Conservation (phyloP, 352 stramenopile species). For the Pythium dissotocum region DNA sequence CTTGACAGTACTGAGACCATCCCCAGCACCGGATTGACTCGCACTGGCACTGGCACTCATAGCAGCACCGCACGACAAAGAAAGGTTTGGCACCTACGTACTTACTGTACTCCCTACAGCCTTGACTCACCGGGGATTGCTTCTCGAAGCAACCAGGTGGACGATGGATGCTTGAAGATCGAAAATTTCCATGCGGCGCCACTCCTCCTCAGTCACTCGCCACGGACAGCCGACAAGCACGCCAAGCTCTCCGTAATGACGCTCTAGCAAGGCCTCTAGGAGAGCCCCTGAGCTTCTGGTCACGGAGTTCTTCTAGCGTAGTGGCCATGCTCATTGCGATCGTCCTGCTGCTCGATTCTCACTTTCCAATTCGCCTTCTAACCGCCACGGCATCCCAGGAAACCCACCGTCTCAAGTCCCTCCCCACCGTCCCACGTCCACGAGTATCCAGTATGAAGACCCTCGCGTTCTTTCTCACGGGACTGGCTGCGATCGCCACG, state of each 20-base stretch:
- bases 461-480: not conserved
- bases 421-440: too few species aligned
- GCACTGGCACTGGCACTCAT: not conserved
- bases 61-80: not conserved
- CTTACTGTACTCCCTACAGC: not conserved
- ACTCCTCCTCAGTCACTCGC: not conserved
- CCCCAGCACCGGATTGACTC: not conserved
- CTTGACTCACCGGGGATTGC: not conserved
- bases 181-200: not conserved
- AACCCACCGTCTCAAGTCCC: not conserved
- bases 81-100: not conserved
- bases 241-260: not conserved
- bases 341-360: not conserved
- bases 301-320: not conserved
- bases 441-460: not conserved
- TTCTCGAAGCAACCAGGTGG: not conserved
- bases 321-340: not conserved
- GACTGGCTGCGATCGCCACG: not conserved
- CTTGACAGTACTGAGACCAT: not conserved
- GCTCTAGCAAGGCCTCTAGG: not conserved
- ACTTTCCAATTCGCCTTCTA: not conserved
- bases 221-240: not conserved
- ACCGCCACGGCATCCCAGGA: not conserved
- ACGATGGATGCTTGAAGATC: not conserved
- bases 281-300: not conserved